These are phyloP conservation scores for Xerocomus nothofagi DNA, from an alignment of 1,284 basidiomycete species.

Conservation along the genomic window DNA sequence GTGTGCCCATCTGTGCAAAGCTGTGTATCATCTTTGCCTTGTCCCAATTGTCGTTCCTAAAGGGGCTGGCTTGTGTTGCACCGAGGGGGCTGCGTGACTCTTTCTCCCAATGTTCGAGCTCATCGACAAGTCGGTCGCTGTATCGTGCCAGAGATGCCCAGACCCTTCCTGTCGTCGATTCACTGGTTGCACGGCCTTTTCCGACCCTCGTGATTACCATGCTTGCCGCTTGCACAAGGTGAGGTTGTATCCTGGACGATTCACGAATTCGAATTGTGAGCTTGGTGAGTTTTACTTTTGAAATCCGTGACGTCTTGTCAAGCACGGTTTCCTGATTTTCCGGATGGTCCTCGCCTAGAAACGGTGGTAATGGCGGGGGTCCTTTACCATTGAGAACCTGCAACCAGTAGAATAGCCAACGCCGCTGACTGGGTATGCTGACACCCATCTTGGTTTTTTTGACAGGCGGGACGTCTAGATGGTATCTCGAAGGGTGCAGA, in stretches of 20 bases:
- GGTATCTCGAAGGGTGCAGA: slow-evolving; percentile 17
- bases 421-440: slow-evolving; percentile 72
- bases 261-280: slow-evolving; percentile 61
- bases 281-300: slow-evolving; percentile 48
- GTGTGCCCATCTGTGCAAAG: slow-evolving; percentile 62
- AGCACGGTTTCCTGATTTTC: slow-evolving; percentile 8
- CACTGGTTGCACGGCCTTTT: slow-evolving; percentile 33
- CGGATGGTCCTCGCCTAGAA: not conserved
- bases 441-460: slow-evolving; percentile 62
- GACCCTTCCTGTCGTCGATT: slow-evolving; percentile 44
- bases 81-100: slow-evolving; percentile 47
- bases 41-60: slow-evolving; percentile 63
- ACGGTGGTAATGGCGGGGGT: slow-evolving; percentile 49
- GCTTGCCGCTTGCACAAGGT: slow-evolving; percentile 56
- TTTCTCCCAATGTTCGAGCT: slow-evolving; percentile 60
- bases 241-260: slow-evolving; percentile 48
- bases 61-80: slow-evolving; percentile 39
- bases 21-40: slow-evolving; percentile 72
- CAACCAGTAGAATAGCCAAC: slow-evolving; percentile 75
- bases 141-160: slow-evolving; percentile 81
- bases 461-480: slow-evolving; percentile 22
- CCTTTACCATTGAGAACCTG: slow-evolving; percentile 56
- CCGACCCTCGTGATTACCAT: slow-evolving; percentile 48
- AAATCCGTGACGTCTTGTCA: slow-evolving; percentile 3
- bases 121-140: slow-evolving; percentile 63